These are phyloP conservation scores for Chrysosporium keratinophilum DNA, from an alignment of 2,329 filamentous ascomycete species.

Conservation along the genomic window DNA sequence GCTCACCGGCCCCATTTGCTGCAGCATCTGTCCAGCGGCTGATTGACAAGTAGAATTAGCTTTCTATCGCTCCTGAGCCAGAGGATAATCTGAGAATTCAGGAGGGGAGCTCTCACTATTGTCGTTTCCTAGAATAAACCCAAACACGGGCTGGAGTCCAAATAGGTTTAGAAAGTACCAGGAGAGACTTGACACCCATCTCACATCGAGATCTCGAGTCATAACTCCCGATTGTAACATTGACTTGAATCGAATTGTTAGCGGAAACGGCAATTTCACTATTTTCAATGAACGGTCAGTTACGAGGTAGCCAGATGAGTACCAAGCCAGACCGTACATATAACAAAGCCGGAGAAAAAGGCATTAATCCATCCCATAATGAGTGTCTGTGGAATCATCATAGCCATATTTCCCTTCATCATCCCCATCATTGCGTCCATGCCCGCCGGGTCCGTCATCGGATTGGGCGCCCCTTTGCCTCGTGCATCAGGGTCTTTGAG, in stretches of 20 bases:
- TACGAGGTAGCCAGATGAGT: conserved; percentile 1
- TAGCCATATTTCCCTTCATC: conserved; percentile 99
- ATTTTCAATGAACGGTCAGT: conserved; percentile 5
- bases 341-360: conserved; percentile 96
- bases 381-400: conserved; percentile 97
- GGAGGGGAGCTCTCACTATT: conserved; percentile 62
- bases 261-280: conserved; percentile 94
- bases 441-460: conserved; percentile 84
- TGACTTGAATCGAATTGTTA: conserved; percentile 98
- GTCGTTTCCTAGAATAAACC: conserved; percentile 89
- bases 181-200: conserved; percentile 96
- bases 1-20: conserved; percentile 66
- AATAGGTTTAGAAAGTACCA: conserved; percentile 99
- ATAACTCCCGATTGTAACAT: conserved; percentile 97
- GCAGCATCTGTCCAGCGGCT: conserved; percentile 57
- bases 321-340: conserved; percentile 52
- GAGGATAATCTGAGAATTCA: background rate
- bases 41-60: background rate
- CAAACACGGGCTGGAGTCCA: conserved; percentile 91
- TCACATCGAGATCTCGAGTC: conserved; percentile 88
- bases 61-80: too few species aligned
- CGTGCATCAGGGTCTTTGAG: conserved; percentile 79
- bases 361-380: conserved; percentile 99
- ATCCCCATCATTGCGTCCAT: conserved; percentile 99
- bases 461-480: conserved; percentile 82